A percentile compares a stretch with the other conserved stretches of the same genome.
These are phyloP conservation scores for Hsuehochloa calcarea DNA, from an alignment of 176 grass and related monocot species.

Conservation along the genomic window DNA sequence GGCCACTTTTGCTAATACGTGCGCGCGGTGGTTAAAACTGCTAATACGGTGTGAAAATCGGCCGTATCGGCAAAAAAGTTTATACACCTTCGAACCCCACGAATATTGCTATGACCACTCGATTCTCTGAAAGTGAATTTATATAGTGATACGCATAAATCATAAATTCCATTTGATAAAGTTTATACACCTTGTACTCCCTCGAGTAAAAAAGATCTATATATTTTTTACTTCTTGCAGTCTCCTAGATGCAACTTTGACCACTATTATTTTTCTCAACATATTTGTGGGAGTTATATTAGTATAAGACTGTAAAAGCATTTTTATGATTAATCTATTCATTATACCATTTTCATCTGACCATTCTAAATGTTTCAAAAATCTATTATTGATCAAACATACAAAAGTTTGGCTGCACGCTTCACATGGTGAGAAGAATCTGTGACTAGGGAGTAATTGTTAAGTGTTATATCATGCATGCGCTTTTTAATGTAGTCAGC, in stretches of 20 bases:
- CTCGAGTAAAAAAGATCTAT: neutral
- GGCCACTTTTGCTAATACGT: no score
- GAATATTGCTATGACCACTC: neutral
- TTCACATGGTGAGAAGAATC: neutral
- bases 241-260: neutral
- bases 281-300: neutral
- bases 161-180: neutral
- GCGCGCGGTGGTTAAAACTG: no score
- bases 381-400: neutral
- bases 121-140: neutral
- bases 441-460: neutral
- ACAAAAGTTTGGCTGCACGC: neutral
- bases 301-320: neutral
- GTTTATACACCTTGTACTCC: neutral
- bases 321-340: neutral
- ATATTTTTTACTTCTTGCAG: neutral
- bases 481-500: neutral
- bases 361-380: neutral
- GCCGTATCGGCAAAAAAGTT: no score
- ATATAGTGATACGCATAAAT: neutral
- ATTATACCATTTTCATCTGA: neutral
- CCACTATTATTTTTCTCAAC: neutral
- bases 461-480: neutral
- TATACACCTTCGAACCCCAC: neutral
- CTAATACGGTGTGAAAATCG: no score